Evolutionary conservation across 164 flowering plant genomes (phyloP), one percentile per base, ranked within the genome.

Genomic region (Nymphaea thermarum): DNA sequence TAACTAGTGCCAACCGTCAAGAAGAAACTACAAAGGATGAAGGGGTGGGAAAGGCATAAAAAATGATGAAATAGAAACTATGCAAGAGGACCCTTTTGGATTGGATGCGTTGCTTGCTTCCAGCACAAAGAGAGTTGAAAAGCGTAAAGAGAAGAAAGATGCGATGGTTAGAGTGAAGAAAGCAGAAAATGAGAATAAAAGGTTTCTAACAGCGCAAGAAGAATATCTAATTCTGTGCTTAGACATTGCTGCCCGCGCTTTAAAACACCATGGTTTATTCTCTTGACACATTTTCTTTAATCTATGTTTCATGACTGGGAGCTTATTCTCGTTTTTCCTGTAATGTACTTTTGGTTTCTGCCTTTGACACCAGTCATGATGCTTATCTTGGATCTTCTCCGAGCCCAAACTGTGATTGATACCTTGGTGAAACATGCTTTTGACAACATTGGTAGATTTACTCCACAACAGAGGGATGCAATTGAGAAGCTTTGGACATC

Each of bases 321-420:
- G 36, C 36, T 25, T 25, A 25, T 25, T 25, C 36, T 25, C 36
- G 36, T 25, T 25, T 25, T 25, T 25, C 36, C 36, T 25, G 36
- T 25, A 25, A 25, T 25, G 36, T 25, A 25, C 36, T 25, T 25
- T 25, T 51, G 57, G 15, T 15, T 47, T 8, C 57, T 15, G 12
- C 57, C 57, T 8, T 51, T 3, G 55, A 47, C 55, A 12, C 3
- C 12, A 47, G 55, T 47, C 12, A 47, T 47, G 12, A 6, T 47
- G 55, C 55, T 47, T 47, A 25, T 47, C 55, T 47, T 47, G 11
- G 17, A 47, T 47, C 55, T 65, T 72, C 64, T 65, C 80, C 90
- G 96, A 98, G 88, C 96, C 77, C 98, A 94, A 73, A 91, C 96
- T 44, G 91, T 79, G 7, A 87, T 91, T 43, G 99, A 91, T 75